phyloP scores from a whole-genome alignment of 805 yeast genomes.

The Ogataea henricii region DNA sequence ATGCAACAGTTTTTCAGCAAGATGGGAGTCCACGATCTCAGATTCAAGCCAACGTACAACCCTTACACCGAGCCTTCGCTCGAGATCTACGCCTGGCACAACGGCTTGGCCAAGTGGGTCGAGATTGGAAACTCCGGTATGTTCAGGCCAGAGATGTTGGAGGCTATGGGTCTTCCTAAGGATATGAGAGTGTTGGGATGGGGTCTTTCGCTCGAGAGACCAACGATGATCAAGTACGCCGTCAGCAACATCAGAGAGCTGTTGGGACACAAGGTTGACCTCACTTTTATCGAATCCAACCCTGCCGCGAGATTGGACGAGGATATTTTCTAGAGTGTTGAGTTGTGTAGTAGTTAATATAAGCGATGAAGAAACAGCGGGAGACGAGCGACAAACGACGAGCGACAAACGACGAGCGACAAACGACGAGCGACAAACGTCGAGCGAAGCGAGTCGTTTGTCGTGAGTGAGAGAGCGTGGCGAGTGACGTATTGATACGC shows the following conservation, averaged over 20 bases:
- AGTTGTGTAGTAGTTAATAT: not conserved
- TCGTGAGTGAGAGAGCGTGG: too few species aligned
- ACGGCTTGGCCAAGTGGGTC: conserved; percentile 94
- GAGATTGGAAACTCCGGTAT: conserved; percentile 99
- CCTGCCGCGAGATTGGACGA: conserved; percentile 98
- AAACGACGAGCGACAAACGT: not conserved
- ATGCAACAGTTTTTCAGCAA: conserved; percentile 95
- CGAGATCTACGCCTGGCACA: conserved; percentile 97
- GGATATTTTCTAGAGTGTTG: conserved; percentile 43
- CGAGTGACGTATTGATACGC: too few species aligned
- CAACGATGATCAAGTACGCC: conserved; percentile 98
- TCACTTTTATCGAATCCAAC: conserved; percentile 91
- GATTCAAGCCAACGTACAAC: conserved; percentile 98
- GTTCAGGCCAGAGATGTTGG: conserved; percentile 99
- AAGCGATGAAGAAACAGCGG: not conserved
- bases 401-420: not conserved
- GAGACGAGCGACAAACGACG: not conserved
- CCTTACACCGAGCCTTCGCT: conserved; percentile 99
- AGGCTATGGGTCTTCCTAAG: conserved; percentile 96
- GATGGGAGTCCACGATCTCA: conserved; percentile 94
- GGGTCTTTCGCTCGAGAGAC: conserved; percentile 97
- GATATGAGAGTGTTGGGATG: conserved; percentile 93
- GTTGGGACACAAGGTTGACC: conserved; percentile 93
- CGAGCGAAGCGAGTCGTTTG: not conserved
- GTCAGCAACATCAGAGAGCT: conserved; percentile 95